These are phyloP conservation scores for Caryocar brasiliense DNA, from an alignment of 441 rosid species.

Conservation along the genomic window DNA sequence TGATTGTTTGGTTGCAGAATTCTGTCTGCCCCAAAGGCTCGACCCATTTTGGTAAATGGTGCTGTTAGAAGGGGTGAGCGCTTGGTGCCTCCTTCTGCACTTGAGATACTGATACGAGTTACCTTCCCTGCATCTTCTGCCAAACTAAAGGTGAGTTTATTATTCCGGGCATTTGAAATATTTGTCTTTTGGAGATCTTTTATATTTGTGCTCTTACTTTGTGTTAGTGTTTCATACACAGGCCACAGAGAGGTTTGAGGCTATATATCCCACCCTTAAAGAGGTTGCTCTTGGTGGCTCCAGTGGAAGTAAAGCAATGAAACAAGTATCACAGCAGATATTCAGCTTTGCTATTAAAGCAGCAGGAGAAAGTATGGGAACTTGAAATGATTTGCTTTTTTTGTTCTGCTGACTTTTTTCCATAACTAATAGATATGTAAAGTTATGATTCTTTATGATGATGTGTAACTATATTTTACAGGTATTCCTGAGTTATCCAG, in stretches of 20 bases:
- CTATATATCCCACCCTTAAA: slow-evolving; percentile 58
- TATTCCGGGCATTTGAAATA: slow-evolving; percentile 1
- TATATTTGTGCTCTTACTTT: slow-evolving; percentile 6
- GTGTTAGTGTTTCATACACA: slow-evolving; percentile 25
- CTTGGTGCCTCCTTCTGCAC: slow-evolving; percentile 65
- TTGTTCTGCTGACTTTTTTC: not conserved
- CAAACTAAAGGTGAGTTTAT: slow-evolving; percentile 64
- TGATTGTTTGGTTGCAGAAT: slow-evolving; percentile 35
- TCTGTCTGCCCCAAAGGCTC: slow-evolving; percentile 59
- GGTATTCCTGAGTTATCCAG: slow-evolving; percentile 51
- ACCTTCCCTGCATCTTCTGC: slow-evolving; percentile 68
- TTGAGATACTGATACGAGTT: slow-evolving; percentile 53
- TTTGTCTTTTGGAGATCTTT: not conserved
- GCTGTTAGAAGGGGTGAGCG: slow-evolving; percentile 90
- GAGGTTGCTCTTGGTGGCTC: slow-evolving; percentile 80
- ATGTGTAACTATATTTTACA: slow-evolving; percentile 16
- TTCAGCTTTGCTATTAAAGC: slow-evolving; percentile 47
- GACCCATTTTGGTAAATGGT: slow-evolving; percentile 56
- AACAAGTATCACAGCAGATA: slow-evolving; percentile 62
- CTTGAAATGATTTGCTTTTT: not conserved
- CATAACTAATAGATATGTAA: too few relatives aligned
- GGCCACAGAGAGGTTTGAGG: slow-evolving; percentile 90
- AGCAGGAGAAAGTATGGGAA: slow-evolving; percentile 61
- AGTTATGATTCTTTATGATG: too few relatives aligned
- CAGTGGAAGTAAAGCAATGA: slow-evolving; percentile 78